Percentiles rank a stretch among this genome's conserved stretches.
These are phyloP conservation scores for Ophiostoma perfectum DNA, from an alignment of 2,329 filamentous ascomycete species.

Conservation along the genomic window DNA sequence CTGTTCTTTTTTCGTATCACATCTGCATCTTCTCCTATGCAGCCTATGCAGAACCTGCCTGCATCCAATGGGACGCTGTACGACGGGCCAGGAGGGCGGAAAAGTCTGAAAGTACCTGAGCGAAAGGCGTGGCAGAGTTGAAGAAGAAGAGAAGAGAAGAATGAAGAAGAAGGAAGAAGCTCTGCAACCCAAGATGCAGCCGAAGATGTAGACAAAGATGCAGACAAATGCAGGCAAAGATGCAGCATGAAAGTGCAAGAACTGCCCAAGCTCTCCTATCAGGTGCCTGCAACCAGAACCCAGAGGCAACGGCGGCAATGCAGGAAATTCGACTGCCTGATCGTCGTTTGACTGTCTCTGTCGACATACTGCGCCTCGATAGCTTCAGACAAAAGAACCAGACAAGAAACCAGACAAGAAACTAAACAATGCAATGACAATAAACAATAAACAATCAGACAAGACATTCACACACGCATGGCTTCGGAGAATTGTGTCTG, in stretches of 20 bases:
- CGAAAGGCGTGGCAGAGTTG: too few species aligned
- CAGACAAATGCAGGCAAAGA: not conserved
- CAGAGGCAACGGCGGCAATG: slow-evolving; percentile 8
- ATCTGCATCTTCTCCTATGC: not conserved
- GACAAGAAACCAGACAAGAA: too few species aligned
- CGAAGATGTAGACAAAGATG: too few species aligned
- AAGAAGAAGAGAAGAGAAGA: not conserved
- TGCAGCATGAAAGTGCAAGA: not conserved
- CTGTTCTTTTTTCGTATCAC: not conserved
- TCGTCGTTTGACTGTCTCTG: not conserved
- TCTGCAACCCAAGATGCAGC: too few species aligned
- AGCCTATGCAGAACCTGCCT: not conserved
- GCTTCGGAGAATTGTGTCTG: too few species aligned
- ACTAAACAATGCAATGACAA: too few species aligned
- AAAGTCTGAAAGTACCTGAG: not conserved
- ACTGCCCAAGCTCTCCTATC: not conserved
- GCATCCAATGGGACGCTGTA: not conserved
- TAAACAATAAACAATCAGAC: too few species aligned
- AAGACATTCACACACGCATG: too few species aligned
- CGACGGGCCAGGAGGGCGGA: not conserved
- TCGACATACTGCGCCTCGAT: too few species aligned
- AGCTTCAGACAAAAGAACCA: too few species aligned
- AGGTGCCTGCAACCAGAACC: not conserved
- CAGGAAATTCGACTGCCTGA: slow-evolving; percentile 4
- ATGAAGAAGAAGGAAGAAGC: too few species aligned